Evolutionary conservation across 306 rosid species (phyloP).

Genomic region (Vachellia collinsii): DNA sequence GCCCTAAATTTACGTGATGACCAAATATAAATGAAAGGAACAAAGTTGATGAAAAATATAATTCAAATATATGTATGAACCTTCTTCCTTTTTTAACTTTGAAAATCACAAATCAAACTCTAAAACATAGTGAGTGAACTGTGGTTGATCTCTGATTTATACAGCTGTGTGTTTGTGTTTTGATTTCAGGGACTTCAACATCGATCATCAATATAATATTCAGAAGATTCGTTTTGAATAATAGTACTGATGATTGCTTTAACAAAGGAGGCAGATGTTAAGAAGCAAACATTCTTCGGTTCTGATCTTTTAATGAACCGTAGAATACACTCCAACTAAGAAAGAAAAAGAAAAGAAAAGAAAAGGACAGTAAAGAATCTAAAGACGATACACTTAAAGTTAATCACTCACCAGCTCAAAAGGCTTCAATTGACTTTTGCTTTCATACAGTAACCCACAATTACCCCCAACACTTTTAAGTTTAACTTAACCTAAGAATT

Average conservation of each 20-base stretch:
- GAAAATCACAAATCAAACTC: not conserved
- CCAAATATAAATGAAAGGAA: no score
- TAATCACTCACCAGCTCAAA: constrained; percentile 43
- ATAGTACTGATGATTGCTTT: not conserved
- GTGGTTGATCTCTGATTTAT: not conserved
- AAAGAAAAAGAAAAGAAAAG: not conserved
- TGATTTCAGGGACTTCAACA: not conserved
- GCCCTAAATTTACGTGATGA: not conserved
- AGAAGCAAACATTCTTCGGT: constrained; percentile 12
- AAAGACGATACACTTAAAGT: not conserved
- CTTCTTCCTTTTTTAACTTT: not conserved
- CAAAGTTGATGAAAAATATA: not conserved
- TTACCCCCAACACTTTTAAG: constrained; percentile 20
- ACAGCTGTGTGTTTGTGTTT: not conserved
- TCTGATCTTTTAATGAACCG: not conserved
- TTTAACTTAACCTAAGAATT: constrained; percentile 31
- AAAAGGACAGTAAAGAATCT: constrained; percentile 19
- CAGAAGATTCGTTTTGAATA: not conserved
- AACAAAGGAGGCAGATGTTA: constrained; percentile 10
- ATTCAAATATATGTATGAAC: not conserved
- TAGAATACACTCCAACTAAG: not conserved
- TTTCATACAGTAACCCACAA: constrained; percentile 2
- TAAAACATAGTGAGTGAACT: not conserved
- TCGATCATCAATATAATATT: not conserved
- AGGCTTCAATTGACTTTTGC: constrained; percentile 43